Conservation (phyloP, 768 basidiomycete genomes). For the Tylopilus vinaceipallidus region DNA sequence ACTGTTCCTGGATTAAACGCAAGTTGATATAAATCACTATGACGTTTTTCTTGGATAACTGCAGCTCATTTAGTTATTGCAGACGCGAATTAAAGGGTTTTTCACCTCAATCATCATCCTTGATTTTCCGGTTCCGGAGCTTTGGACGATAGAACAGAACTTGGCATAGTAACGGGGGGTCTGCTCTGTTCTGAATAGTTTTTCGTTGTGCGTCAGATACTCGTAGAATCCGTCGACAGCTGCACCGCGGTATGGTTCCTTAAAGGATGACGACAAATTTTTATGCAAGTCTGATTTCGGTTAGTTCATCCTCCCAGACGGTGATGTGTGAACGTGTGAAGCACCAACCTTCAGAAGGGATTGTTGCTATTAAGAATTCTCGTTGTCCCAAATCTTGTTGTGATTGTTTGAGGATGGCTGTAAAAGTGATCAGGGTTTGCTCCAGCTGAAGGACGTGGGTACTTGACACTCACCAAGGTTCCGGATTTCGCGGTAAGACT, state of each 20-base stretch:
- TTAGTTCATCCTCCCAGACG: not conserved
- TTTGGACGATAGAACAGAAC: conserved; percentile 5
- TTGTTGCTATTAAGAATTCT: no score
- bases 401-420: no score
- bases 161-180: not conserved
- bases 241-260: not conserved
- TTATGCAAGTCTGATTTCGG: not conserved
- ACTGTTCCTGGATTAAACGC: not conserved
- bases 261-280: not conserved
- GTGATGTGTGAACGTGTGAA: not conserved
- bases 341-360: not conserved
- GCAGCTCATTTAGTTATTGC: not conserved
- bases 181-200: not conserved
- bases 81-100: not conserved
- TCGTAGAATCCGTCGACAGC: conserved; percentile 5
- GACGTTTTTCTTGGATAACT: not conserved
- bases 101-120: conserved; percentile 3
- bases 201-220: conserved; percentile 5
- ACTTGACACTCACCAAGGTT: no score
- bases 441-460: no score
- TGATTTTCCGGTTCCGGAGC: conserved; percentile 2
- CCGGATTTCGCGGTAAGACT: no score
- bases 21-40: not conserved
- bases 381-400: no score
- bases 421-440: no score